Base-by-base conservation (phyloP, 2,329 filamentous ascomycete genomes). In the Sphaerulina musiva region DNA sequence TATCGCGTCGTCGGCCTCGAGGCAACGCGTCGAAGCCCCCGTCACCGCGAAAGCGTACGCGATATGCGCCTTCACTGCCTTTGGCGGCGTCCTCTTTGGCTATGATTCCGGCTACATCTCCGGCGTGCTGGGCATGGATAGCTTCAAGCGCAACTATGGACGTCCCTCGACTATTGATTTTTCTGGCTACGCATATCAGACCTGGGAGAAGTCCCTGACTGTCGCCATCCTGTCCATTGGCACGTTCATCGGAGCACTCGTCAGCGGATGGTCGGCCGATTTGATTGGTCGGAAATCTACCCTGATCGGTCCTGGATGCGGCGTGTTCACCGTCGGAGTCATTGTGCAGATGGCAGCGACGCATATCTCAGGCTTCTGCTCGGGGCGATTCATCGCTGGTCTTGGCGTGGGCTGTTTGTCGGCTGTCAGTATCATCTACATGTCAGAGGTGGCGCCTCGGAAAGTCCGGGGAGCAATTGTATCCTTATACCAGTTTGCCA, bases 401-500 rank as follows among this genome's bases (percentile, higher is more conserved):
- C 75, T 87, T 45, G 85, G 86, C 59, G 85, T 89, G 38, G 86
- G 86, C 65, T 76, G 88, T 58, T 79, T 89, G 52, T 87, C 85
- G 20, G 84, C 86, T 54, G 72, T 75, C 64, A 75, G 77, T 64
- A 77, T 78, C 56, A 64, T 78, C 51, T 77, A 73, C 66, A 72
- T 74, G 64, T 66, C 66, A 2, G 69, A 70, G 51, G 63, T 71
- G 6, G 67, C 68, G 12, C 69, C 85, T 55, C 80, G 79, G 70
- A 88, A 87, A 71, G 84, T 93, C 57, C 82, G 87, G 64, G 87
- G 87, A 65, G 84, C 86, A 49, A 81, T 91, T 46, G 87, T 92
- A 12, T 84, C 85, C 0, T 85, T 84, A 11, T 92, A 91, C 74
- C 87, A 91, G 66, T 91, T 90, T 76, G 88, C 84, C 68, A 84